Evolutionary conservation across 495 filamentous ascomycete species (phyloP).

Genomic region (Penicillium roqueforti): DNA sequence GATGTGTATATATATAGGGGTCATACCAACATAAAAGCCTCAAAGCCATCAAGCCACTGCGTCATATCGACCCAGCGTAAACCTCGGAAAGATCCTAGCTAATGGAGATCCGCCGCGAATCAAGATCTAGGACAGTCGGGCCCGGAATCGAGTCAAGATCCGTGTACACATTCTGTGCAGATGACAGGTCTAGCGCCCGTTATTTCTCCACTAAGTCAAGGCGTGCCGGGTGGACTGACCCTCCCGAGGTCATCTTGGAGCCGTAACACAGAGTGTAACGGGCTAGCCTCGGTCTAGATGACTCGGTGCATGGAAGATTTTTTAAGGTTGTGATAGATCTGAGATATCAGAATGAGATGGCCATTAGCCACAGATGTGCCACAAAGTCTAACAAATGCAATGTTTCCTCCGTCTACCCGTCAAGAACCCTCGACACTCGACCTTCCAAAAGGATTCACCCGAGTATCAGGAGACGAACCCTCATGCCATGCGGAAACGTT

Average conservation of each 20-base stretch:
- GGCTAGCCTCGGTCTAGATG: background rate
- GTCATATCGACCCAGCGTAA: background rate
- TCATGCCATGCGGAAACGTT: conserved; percentile 2
- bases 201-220: conserved; percentile 6
- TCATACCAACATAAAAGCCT: background rate
- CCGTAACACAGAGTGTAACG: conserved; percentile 5
- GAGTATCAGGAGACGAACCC: background rate
- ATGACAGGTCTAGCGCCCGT: conserved; percentile 5
- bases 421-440: too few species aligned
- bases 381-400: background rate
- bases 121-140: conserved; percentile 13
- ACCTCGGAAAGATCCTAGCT: background rate
- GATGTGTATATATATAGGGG: background rate
- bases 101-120: conserved; percentile 13
- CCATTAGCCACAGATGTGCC: too few species aligned
- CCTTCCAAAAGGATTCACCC: too few species aligned
- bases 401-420: too few species aligned
- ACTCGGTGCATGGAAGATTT: background rate
- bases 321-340: conserved; percentile 1
- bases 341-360: background rate
- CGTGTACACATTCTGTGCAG: conserved; percentile 1
- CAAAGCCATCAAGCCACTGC: background rate
- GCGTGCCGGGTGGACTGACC: conserved; percentile 14
- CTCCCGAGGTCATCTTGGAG: background rate
- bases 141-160: conserved; percentile 11